phyloP scores from a whole-genome alignment of 1,139 yeast species.

The Blastobotrys petasosporus region DNA sequence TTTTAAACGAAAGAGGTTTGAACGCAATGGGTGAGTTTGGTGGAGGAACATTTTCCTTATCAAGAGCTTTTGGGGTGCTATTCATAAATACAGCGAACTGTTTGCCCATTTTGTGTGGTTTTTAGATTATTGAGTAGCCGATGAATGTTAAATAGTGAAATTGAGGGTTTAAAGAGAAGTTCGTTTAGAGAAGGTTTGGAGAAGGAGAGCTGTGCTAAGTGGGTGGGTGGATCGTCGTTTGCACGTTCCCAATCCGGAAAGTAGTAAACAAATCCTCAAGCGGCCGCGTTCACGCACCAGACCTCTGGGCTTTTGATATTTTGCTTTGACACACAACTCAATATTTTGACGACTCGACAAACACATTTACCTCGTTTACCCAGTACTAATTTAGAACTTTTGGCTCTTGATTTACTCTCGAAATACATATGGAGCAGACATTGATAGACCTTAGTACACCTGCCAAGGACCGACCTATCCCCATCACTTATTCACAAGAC shows the following conservation, averaged over 20 bases:
- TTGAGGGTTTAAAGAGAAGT: not conserved
- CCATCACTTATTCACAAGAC: slow-evolving; percentile 14
- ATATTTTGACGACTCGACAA: not conserved
- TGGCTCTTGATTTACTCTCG: slow-evolving; percentile 1
- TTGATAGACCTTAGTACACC: slow-evolving; percentile 25
- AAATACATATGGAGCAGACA: slow-evolving; percentile 12
- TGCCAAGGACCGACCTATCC: slow-evolving; percentile 7
- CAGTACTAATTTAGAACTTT: not conserved
- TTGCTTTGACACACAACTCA: not conserved
- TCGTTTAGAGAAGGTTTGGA: too few species aligned
- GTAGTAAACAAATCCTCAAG: not conserved
- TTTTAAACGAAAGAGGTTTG: not conserved
- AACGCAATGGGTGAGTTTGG: slow-evolving; percentile 12
- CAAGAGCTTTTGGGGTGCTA: slow-evolving; percentile 1
- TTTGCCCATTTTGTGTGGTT: slow-evolving; percentile 8
- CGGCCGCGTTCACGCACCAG: not conserved
- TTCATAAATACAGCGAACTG: slow-evolving; percentile 11
- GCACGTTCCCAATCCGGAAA: too few species aligned
- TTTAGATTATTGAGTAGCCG: not conserved
- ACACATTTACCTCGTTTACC: not conserved
- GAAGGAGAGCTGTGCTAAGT: too few species aligned
- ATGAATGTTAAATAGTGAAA: not conserved
- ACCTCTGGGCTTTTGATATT: not conserved
- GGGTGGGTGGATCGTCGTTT: too few species aligned
- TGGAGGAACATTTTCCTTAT: slow-evolving; percentile 12